These are phyloP conservation scores for Piromyces sp. DNA, from an alignment of 192 early-diverging fungal species.

Conservation along the genomic window DNA sequence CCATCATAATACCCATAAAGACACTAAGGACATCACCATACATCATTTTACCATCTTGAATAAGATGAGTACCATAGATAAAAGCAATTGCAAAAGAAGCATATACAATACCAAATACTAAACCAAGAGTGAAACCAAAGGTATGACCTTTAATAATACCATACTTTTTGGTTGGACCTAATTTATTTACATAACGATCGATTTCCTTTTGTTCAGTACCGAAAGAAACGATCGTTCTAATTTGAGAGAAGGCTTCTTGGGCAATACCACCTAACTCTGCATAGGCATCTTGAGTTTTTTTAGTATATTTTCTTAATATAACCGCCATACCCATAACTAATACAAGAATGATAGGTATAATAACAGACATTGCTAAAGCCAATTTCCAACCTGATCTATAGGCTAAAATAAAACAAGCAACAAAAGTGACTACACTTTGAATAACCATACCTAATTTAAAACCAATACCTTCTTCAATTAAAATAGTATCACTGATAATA, in stretches of 20 bases:
- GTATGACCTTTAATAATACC: too few species aligned
- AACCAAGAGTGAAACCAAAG: too few species aligned
- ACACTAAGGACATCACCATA: constrained; percentile 50
- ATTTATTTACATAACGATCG: constrained; percentile 31
- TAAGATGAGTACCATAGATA: constrained; percentile 32
- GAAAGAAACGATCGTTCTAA: constrained; percentile 79
- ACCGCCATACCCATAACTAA: constrained; percentile 24
- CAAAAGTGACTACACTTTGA: neutral
- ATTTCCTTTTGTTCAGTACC: constrained; percentile 54
- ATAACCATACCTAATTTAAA: neutral
- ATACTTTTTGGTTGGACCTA: too few species aligned
- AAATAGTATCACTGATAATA: neutral
- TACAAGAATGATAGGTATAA: neutral
- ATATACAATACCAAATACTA: constrained; percentile 4
- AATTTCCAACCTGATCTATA: neutral
- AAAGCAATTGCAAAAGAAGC: constrained; percentile 18
- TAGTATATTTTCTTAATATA: constrained; percentile 19
- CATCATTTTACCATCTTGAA: constrained; percentile 18
- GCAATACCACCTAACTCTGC: constrained; percentile 71
- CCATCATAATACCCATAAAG: constrained; percentile 80
- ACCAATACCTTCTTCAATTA: neutral
- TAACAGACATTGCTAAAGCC: neutral
- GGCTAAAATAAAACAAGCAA: neutral
- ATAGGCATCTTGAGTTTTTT: constrained; percentile 48
- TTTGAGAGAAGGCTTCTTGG: constrained; percentile 61